Evolutionary conservation across 2,329 filamentous ascomycete genomes (phyloP), one percentile per base, ranked within the genome.

Genomic region (Alternaria tenuissima): DNA sequence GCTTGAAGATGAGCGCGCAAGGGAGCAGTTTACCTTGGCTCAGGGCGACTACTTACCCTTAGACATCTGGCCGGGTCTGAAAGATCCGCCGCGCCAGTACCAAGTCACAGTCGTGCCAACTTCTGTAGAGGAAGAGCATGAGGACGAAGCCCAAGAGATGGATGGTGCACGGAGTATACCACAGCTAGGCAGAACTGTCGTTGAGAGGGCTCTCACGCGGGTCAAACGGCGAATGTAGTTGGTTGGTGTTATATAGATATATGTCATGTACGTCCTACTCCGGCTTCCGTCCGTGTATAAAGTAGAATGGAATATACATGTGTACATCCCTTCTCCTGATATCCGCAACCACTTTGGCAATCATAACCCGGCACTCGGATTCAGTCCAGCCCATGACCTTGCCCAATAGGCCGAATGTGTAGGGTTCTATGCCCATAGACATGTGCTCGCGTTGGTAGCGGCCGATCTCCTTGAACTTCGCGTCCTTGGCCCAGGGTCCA

Each of bases 31-130:
- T 76, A 86, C 91, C 34, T 84, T 89, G 28, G 91, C 96, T 43
- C 89, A 95, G 12, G 94, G 93, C 7, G 92, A 96, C 65, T 96
- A 89, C 74, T 80, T 99, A 11, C 95, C 95, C 0, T 89, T 90
- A 0, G 93, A 97, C 76, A 87, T 97, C 22, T 97, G 93, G 93
- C 89, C 89, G 0, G 91, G 90, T 1, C 49, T 78, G 47, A 66
- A 69, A 49, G 75, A 78, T 54, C 69, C 72, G n/a, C 75, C 76
- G 9, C 63, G 74, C 30, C 69, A 65, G 52, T 79, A 78, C 49
- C 72, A 77, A 57, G 72, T 79, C 7, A 69, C 61, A n/a, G 58
- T 70, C 16, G 62, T 77, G 18, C 55, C 64, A 3, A 26, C 57
- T 8, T 32, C 56, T n/a, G 43, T 55, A 4, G 67, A 65, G 2